Conservation (phyloP, 768 basidiomycete species). For the Leucocoprinus sp. region DNA sequence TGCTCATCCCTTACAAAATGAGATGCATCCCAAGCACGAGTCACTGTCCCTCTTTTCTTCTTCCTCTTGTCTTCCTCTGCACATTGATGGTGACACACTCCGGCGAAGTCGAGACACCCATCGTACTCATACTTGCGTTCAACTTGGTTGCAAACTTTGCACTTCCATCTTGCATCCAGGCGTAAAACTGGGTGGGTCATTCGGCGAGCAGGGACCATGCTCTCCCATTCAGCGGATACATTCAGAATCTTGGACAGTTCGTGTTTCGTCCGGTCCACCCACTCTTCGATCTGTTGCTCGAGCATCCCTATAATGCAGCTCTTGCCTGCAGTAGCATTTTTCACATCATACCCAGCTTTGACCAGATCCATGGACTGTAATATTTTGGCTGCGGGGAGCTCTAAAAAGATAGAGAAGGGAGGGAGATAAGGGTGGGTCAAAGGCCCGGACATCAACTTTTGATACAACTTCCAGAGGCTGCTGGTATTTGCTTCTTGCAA, state of each 20-base stretch:
- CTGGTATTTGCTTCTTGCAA: conserved; percentile 21
- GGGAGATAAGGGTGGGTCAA: conserved; percentile 30
- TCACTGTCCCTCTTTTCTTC: conserved; percentile 15
- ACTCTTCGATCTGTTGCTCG: conserved; percentile 33
- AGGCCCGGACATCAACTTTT: conserved; percentile 31
- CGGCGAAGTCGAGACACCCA: conserved; percentile 46
- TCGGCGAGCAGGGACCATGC: conserved; percentile 27
- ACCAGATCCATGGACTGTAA: conserved; percentile 23
- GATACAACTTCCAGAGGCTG: conserved; percentile 35
- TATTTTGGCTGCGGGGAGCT: conserved; percentile 35
- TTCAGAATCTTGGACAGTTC: conserved; percentile 42
- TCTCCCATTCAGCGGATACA: conserved; percentile 39
- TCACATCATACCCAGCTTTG: conserved; percentile 2
- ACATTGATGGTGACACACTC: conserved; percentile 56
- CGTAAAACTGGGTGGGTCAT: conserved; percentile 49
- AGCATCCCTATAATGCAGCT: conserved; percentile 18
- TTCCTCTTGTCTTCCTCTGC: conserved; percentile 21
- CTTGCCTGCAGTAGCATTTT: conserved; percentile 13
- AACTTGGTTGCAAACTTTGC: conserved; percentile 39
- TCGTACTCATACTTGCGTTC: conserved; percentile 26
- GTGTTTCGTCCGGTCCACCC: conserved; percentile 37
- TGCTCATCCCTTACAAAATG: conserved; percentile 53
- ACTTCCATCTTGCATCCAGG: conserved; percentile 51
- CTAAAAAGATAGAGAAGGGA: conserved; percentile 37
- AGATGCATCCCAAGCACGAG: conserved; percentile 37